Evolutionary conservation across 1,139 yeast genomes (phyloP).

Genomic region (Casaregolazyma suthepensis): DNA sequence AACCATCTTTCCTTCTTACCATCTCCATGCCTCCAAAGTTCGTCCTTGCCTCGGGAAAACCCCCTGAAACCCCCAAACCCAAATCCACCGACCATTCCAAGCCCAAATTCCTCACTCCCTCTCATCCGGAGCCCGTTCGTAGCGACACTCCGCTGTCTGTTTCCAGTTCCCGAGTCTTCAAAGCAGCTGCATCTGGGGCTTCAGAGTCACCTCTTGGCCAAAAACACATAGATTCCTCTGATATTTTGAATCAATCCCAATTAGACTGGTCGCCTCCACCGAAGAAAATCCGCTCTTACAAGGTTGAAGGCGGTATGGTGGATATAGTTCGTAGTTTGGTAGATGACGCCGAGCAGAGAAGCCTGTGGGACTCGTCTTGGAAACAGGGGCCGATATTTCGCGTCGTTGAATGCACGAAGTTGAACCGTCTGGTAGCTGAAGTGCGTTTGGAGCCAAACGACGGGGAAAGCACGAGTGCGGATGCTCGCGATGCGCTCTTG

Average conservation of each 20-base stretch:
- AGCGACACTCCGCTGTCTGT: background rate
- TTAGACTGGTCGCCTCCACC: slow-evolving; percentile 15
- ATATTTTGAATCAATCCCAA: background rate
- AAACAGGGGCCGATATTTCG: background rate
- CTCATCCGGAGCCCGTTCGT: background rate
- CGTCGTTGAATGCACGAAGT: background rate
- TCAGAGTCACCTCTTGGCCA: background rate
- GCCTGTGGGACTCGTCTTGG: background rate
- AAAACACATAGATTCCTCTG: background rate
- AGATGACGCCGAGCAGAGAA: slow-evolving; percentile 9
- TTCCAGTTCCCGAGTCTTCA: background rate
- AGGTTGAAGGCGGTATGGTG: slow-evolving; percentile 10
- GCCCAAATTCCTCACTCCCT: background rate
- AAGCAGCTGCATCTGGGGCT: background rate
- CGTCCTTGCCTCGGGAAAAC: background rate
- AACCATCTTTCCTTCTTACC: background rate
- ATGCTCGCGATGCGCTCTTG: background rate
- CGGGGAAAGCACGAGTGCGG: background rate
- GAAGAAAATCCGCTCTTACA: slow-evolving; percentile 11
- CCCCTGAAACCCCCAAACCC: background rate
- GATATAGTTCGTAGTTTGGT: slow-evolving; percentile 12
- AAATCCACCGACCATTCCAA: background rate
- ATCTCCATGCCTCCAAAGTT: background rate
- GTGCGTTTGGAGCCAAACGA: background rate
- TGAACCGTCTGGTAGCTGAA: slow-evolving; percentile 2